Percentiles rank a stretch among this genome's conserved stretches.
These are phyloP conservation scores for Camellia sinensis DNA, from an alignment of 148 eudicot species.

Conservation along the genomic window DNA sequence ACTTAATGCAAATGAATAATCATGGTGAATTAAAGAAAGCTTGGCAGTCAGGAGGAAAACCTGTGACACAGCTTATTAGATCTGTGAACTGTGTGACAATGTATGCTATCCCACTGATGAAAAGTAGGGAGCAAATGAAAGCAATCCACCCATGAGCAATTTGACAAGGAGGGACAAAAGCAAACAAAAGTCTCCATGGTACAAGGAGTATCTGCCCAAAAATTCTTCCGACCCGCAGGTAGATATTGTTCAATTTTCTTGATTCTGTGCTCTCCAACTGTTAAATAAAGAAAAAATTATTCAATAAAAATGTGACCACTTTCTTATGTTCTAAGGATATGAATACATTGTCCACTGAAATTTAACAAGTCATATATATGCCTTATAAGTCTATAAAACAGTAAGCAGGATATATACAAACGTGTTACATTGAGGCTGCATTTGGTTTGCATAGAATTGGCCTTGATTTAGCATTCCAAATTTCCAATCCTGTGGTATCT, in stretches of 20 bases:
- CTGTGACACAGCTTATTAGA: conserved; percentile 88
- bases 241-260: conserved; percentile 35
- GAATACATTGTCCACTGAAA: neutral
- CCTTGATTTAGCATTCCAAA: neutral
- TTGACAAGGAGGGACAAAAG: conserved; percentile 77
- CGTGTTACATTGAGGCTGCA: neutral
- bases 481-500: neutral
- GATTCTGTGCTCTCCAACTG: conserved; percentile 53
- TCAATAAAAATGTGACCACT: neutral
- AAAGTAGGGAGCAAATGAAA: conserved; percentile 63
- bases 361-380: neutral
- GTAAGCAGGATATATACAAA: neutral
- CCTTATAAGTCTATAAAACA: neutral
- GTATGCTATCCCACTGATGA: conserved; percentile 81
- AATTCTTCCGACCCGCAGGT: conserved; percentile 30
- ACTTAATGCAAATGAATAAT: neutral
- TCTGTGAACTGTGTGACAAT: conserved; percentile 71
- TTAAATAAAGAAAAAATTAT: conserved; percentile 20
- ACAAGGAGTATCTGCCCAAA: conserved; percentile 55
- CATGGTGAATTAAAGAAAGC: neutral
- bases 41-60: conserved; percentile 27
- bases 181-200: conserved; percentile 81
- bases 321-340: neutral
- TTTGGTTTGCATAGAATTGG: conserved; percentile 4
- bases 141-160: conserved; percentile 94